These are phyloP conservation scores for Aureobasidium sp. DNA, from an alignment of 2,329 filamentous ascomycete genomes.

Conservation along the genomic window DNA sequence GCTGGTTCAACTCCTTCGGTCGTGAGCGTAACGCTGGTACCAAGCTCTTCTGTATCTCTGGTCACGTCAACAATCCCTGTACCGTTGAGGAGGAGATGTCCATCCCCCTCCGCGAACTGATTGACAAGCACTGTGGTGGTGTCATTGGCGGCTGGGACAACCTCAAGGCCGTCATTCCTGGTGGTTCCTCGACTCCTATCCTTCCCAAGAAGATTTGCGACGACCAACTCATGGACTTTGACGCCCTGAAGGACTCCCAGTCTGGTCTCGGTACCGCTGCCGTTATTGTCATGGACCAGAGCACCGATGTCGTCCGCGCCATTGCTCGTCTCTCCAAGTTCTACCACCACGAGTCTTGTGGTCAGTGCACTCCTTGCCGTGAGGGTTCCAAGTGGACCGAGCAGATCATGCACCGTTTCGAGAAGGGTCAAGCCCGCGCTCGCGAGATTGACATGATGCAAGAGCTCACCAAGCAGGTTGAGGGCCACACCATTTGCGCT, in stretches of 20 bases:
- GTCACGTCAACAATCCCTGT: slow-evolving; percentile 96
- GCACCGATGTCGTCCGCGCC: slow-evolving; percentile 86
- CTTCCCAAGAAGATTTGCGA: slow-evolving; percentile 85
- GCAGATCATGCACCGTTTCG: slow-evolving; percentile 97
- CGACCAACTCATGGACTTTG: slow-evolving; percentile 97
- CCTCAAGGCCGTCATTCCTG: slow-evolving; percentile 86
- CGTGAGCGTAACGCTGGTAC: slow-evolving; percentile 95
- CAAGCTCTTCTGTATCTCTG: slow-evolving; percentile 97
- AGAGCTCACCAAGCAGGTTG: slow-evolving; percentile 98
- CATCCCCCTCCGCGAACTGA: slow-evolving; percentile 89
- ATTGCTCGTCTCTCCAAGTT: slow-evolving; percentile 91
- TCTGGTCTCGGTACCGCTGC: slow-evolving; percentile 95
- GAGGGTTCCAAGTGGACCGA: slow-evolving; percentile 99
- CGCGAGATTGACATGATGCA: slow-evolving; percentile 99
- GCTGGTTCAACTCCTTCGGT: slow-evolving; percentile 89
- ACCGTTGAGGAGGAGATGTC: slow-evolving; percentile 99
- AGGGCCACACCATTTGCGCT: slow-evolving; percentile 98
- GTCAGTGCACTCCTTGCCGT: slow-evolving; percentile 98
- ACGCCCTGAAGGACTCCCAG: slow-evolving; percentile 94
- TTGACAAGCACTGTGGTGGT: slow-evolving; percentile 96
- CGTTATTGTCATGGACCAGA: slow-evolving; percentile 99
- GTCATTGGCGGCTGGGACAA: slow-evolving; percentile 98
- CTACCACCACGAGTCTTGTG: slow-evolving; percentile 97
- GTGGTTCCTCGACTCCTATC: slow-evolving; percentile 93
- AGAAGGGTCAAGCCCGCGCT: slow-evolving; percentile 78